Evolutionary conservation across 306 rosid species (phyloP).

Genomic region (Coriaria nepalensis): DNA sequence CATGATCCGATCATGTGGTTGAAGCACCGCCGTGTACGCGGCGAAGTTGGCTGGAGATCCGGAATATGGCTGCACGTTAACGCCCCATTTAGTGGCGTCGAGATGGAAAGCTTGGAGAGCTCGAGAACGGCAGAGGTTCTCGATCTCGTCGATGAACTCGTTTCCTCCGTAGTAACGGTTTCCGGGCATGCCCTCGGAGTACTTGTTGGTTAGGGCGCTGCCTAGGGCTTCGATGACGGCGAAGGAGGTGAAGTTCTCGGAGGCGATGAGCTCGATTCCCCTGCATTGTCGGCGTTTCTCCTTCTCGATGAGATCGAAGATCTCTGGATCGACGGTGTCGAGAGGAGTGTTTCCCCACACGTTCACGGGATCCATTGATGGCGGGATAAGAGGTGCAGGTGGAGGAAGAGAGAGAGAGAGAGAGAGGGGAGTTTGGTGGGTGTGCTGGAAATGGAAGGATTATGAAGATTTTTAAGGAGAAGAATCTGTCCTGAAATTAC

Average conservation of each 20-base stretch:
- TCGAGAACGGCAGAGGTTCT: constrained; percentile 66
- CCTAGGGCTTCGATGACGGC: constrained; percentile 94
- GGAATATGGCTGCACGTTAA: constrained; percentile 84
- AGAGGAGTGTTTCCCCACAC: constrained; percentile 72
- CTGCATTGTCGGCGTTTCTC: constrained; percentile 91
- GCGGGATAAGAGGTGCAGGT: background rate
- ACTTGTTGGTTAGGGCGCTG: constrained; percentile 74
- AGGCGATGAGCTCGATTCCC: constrained; percentile 87
- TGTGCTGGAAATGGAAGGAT: background rate
- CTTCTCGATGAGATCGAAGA: constrained; percentile 74
- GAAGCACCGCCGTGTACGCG: constrained; percentile 84
- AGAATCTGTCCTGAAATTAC: background rate
- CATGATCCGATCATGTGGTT: constrained; percentile 90
- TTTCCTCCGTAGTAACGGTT: constrained; percentile 91
- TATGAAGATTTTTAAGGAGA: background rate
- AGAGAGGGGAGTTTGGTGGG: background rate
- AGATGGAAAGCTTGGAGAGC: constrained; percentile 62
- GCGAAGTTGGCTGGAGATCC: constrained; percentile 95
- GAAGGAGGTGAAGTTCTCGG: constrained; percentile 88
- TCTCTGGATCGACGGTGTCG: constrained; percentile 49
- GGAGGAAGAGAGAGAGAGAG: background rate
- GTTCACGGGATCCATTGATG: constrained; percentile 61
- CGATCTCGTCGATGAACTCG: constrained; percentile 80
- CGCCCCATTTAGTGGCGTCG: constrained; percentile 63
- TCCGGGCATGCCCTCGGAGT: constrained; percentile 91